Conservation (phyloP, 73 alveolate species). For the Symbiodinium pilosum region DNA sequence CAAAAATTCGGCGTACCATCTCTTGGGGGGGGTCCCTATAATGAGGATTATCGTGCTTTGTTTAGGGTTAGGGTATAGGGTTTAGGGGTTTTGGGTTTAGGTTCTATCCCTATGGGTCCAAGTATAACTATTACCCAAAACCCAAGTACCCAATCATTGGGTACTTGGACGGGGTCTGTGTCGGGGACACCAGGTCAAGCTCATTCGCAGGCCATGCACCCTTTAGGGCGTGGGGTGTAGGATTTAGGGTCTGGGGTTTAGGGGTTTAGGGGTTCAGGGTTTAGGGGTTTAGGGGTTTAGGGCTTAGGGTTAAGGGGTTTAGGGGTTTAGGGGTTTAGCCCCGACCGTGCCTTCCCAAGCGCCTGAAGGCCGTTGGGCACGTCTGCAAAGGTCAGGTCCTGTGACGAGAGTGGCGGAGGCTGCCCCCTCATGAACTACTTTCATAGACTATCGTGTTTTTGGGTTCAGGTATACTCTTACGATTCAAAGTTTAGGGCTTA, state of each 20-base stretch:
- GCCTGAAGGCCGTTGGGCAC: slow-evolving; percentile 79
- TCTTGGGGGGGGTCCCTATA: too few relatives aligned
- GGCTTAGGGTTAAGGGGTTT: neutral
- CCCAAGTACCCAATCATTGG: neutral
- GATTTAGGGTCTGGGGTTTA: neutral
- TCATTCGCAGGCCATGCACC: too few relatives aligned
- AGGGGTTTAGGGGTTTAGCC: neutral
- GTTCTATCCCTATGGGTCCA: neutral
- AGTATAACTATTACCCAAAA: neutral
- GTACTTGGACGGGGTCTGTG: neutral
- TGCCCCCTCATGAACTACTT: too few relatives aligned
- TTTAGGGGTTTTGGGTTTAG: neutral
- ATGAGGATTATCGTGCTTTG: too few relatives aligned
- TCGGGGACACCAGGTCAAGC: too few relatives aligned
- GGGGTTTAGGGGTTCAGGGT: neutral
- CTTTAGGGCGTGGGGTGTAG: neutral
- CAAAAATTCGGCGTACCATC: too few relatives aligned
- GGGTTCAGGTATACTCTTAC: too few relatives aligned
- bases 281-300: neutral
- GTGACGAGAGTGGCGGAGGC: too few relatives aligned
- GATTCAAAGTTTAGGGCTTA: too few relatives aligned
- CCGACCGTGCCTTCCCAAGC: slow-evolving; percentile 3
- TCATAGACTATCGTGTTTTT: too few relatives aligned
- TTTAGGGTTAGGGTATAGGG: too few relatives aligned
- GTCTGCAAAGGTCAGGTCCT: slow-evolving; percentile 75